These are phyloP conservation scores for Fagopyrum tataricum DNA, from an alignment of 148 eudicot genomes.

Conservation along the genomic window DNA sequence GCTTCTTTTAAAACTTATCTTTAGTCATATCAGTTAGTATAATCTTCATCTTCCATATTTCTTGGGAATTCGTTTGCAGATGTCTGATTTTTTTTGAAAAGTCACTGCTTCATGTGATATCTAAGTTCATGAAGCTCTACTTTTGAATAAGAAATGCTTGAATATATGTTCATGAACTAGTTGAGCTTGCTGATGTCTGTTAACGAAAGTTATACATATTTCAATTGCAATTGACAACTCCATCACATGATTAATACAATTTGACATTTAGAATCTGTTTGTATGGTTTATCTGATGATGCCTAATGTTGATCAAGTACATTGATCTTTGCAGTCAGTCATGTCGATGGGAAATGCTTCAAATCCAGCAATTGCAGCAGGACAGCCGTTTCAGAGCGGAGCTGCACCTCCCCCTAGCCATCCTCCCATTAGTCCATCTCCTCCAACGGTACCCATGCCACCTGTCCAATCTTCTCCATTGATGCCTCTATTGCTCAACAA, in stretches of 20 bases:
- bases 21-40: background rate
- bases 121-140: background rate
- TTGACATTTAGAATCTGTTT: background rate
- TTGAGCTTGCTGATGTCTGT: background rate
- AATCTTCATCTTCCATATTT: background rate
- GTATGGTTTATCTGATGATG: background rate
- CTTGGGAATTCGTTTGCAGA: background rate
- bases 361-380: slow-evolving; percentile 25
- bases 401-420: slow-evolving; percentile 26
- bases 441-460: slow-evolving; percentile 29
- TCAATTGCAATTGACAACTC: too few relatives aligned
- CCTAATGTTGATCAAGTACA: slow-evolving; percentile 11
- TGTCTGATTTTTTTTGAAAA: background rate
- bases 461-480: slow-evolving; percentile 38
- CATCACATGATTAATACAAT: too few relatives aligned
- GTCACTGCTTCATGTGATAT: background rate
- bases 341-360: slow-evolving; percentile 45
- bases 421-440: slow-evolving; percentile 31
- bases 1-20: background rate
- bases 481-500: slow-evolving; percentile 32
- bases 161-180: too few relatives aligned
- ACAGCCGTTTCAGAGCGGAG: slow-evolving; percentile 36
- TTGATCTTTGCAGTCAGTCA: slow-evolving; percentile 57
- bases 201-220: too few relatives aligned
- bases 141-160: background rate